These are phyloP conservation scores for Salix viminalis DNA, from an alignment of 345 rosid species.

Conservation along the genomic window DNA sequence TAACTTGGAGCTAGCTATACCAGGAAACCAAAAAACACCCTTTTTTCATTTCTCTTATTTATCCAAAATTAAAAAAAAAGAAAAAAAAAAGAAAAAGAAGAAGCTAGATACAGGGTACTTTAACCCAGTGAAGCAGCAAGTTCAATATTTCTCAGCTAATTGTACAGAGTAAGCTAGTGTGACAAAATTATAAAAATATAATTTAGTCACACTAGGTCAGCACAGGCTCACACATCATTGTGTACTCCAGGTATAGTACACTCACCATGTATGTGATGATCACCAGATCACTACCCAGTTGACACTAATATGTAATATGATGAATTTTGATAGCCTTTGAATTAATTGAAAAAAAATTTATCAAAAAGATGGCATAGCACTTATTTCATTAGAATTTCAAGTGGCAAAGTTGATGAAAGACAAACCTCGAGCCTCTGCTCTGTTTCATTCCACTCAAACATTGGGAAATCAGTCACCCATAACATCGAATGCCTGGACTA, in stretches of 20 bases:
- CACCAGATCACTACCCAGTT: not conserved
- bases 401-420: conserved; percentile 6
- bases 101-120: too few species aligned
- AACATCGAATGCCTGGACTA: conserved; percentile 83
- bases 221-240: not conserved
- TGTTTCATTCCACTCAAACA: conserved; percentile 90
- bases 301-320: not conserved
- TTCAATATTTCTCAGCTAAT: not conserved
- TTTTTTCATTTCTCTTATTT: not conserved
- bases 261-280: not conserved
- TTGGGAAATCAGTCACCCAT: conserved; percentile 96
- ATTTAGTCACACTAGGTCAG: not conserved
- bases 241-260: not conserved
- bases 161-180: not conserved
- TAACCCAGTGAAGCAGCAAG: too few species aligned
- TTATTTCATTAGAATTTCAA: conserved; percentile 9
- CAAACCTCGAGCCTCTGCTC: conserved; percentile 93
- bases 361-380: not conserved
- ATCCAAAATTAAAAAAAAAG: not conserved
- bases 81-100: too few species aligned
- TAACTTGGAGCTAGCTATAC: not conserved
- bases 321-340: not conserved
- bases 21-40: not conserved
- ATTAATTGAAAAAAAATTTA: not conserved
- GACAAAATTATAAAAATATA: not conserved